Conservation (phyloP, 1,284 basidiomycete genomes). For the Peniophora sp. region DNA sequence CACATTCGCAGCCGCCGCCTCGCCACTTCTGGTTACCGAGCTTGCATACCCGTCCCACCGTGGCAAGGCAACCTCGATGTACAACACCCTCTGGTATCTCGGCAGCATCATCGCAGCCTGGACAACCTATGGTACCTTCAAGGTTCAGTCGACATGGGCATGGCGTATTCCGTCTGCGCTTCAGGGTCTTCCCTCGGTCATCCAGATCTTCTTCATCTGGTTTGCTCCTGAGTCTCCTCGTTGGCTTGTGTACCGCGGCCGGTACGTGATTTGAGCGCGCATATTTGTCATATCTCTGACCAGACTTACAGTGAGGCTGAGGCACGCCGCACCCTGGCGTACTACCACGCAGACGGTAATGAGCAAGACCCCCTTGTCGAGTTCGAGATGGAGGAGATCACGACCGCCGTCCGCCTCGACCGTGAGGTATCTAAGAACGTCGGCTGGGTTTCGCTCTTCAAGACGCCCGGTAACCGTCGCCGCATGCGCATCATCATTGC, state of each 20-base stretch:
- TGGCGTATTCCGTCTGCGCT: constrained; percentile 58
- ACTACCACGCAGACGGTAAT: constrained; percentile 48
- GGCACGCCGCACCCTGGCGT: constrained; percentile 40
- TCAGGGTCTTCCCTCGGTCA: constrained; percentile 49
- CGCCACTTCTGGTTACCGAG: constrained; percentile 47
- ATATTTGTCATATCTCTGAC: background rate
- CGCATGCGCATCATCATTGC: constrained; percentile 49
- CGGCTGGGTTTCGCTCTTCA: constrained; percentile 42
- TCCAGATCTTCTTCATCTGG: constrained; percentile 46
- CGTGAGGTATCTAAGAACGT: constrained; percentile 30
- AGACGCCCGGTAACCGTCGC: constrained; percentile 44
- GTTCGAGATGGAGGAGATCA: constrained; percentile 58
- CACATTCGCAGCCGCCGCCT: constrained; percentile 40
- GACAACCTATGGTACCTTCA: constrained; percentile 53
- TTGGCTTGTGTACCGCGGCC: constrained; percentile 48
- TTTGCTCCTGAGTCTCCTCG: constrained; percentile 55
- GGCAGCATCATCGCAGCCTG: constrained; percentile 46
- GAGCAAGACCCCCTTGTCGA: constrained; percentile 50
- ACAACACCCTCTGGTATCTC: constrained; percentile 44
- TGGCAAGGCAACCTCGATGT: constrained; percentile 42
- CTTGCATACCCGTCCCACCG: constrained; percentile 48
- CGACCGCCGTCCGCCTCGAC: constrained; percentile 43
- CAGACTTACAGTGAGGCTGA: constrained; percentile 26
- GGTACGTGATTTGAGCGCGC: constrained; percentile 18
- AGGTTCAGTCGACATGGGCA: constrained; percentile 41